Percentiles rank a stretch among this genome's conserved stretches.
These are phyloP conservation scores for Phialemoniopsis sp. DNA, from an alignment of 2,329 filamentous ascomycete species.

Conservation along the genomic window DNA sequence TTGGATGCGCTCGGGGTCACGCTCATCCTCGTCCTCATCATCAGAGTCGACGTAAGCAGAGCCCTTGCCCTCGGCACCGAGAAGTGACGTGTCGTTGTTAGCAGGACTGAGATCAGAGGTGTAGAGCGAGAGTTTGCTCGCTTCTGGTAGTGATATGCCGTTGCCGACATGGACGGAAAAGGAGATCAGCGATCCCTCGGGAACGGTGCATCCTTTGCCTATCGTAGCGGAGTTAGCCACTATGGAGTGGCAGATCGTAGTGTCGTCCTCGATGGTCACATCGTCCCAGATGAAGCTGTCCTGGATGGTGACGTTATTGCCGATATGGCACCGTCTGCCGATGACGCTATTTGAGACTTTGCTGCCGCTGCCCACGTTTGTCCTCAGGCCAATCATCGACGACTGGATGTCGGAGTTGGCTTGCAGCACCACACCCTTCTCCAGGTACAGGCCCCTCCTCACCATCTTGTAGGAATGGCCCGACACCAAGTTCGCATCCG, in stretches of 20 bases:
- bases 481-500: slow-evolving; percentile 79
- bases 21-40: slow-evolving; percentile 35
- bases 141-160: slow-evolving; percentile 38
- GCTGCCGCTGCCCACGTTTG: slow-evolving; percentile 69
- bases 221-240: slow-evolving; percentile 70
- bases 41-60: slow-evolving; percentile 45
- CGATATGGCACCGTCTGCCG: slow-evolving; percentile 81
- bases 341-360: slow-evolving; percentile 73
- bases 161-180: slow-evolving; percentile 71
- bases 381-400: slow-evolving; percentile 73
- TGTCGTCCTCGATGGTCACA: slow-evolving; percentile 69
- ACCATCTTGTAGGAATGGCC: slow-evolving; percentile 72
- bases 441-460: slow-evolving; percentile 69
- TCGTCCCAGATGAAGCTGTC: slow-evolving; percentile 88
- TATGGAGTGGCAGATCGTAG: slow-evolving; percentile 67
- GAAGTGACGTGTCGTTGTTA: slow-evolving; percentile 35
- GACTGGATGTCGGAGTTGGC: slow-evolving; percentile 66
- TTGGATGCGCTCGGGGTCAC: slow-evolving; percentile 47
- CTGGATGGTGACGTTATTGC: slow-evolving; percentile 74
- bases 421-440: slow-evolving; percentile 71
- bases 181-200: slow-evolving; percentile 73
- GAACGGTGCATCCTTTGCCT: slow-evolving; percentile 66
- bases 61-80: slow-evolving; percentile 48
- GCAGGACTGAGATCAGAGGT: slow-evolving; percentile 29
- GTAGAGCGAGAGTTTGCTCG: slow-evolving; percentile 31